Conservation (phyloP, 352 stramenopile genomes). For the Globisporangium uncinulatum region DNA sequence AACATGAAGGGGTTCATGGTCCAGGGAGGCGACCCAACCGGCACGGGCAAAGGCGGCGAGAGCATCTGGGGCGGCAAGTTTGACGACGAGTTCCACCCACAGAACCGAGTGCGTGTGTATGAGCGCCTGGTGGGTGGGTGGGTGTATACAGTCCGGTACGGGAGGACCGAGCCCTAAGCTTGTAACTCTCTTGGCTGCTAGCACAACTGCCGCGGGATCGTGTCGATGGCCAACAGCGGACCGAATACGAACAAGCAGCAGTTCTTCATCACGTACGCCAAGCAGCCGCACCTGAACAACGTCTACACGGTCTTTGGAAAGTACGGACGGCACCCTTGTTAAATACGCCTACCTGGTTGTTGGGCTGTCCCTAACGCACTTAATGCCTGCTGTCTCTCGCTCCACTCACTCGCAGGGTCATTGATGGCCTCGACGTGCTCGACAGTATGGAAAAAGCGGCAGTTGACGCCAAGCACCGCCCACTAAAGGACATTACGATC, state of each 20-base stretch:
- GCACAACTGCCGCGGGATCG: slow-evolving; percentile 87
- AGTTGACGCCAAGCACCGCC: slow-evolving; percentile 88
- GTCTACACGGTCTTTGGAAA: slow-evolving; percentile 97
- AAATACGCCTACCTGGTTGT: neutral
- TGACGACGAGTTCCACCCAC: slow-evolving; percentile 90
- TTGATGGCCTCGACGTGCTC: slow-evolving; percentile 96
- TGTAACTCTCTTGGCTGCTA: slow-evolving; percentile 11
- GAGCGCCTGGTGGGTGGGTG: no score
- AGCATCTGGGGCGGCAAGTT: slow-evolving; percentile 89
- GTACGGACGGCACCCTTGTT: slow-evolving; percentile 36
- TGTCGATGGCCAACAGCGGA: slow-evolving; percentile 91
- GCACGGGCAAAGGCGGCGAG: slow-evolving; percentile 87
- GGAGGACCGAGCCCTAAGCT: neutral
- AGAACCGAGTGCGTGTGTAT: slow-evolving; percentile 52
- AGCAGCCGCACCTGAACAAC: slow-evolving; percentile 97
- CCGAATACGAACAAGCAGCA: slow-evolving; percentile 93
- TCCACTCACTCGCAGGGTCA: slow-evolving; percentile 43
- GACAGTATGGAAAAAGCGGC: slow-evolving; percentile 95
- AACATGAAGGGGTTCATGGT: slow-evolving; percentile 89
- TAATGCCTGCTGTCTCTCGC: neutral
- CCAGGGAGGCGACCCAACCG: slow-evolving; percentile 88
- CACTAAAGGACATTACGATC: slow-evolving; percentile 86
- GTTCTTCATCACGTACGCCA: slow-evolving; percentile 98
- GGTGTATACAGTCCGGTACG: neutral
- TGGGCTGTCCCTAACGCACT: neutral